These are phyloP conservation scores for Cladorrhinum samala DNA, from an alignment of 495 filamentous ascomycete genomes.

Conservation along the genomic window DNA sequence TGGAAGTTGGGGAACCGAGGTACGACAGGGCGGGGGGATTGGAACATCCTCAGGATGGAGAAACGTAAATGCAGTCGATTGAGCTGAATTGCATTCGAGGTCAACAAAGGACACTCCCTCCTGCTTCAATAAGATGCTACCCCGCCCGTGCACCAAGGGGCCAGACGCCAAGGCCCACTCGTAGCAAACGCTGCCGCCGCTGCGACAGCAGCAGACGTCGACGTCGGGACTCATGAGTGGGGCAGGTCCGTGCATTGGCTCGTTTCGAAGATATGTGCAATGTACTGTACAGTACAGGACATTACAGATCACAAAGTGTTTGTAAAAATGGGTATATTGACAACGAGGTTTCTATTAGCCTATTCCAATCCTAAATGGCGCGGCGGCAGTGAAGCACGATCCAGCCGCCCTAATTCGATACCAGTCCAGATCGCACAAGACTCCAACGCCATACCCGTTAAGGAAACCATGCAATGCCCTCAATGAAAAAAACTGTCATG, in stretches of 20 bases:
- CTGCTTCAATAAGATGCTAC: not conserved
- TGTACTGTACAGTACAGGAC: no score
- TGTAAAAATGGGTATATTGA: not conserved
- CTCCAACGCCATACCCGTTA: conserved; percentile 28
- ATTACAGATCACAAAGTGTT: not conserved
- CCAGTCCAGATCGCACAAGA: conserved; percentile 22
- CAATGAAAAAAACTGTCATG: conserved; percentile 6
- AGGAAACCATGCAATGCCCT: conserved; percentile 22
- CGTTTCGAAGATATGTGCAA: no score
- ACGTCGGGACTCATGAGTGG: no score
- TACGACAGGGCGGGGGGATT: no score
- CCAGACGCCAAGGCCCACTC: not conserved
- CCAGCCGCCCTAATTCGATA: conserved; percentile 27
- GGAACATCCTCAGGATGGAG: no score
- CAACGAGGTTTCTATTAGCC: conserved; percentile 3
- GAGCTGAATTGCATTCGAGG: not conserved
- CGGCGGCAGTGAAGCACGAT: conserved; percentile 4
- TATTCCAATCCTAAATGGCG: conserved; percentile 15
- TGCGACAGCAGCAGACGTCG: no score
- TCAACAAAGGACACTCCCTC: no score
- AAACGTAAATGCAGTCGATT: not conserved
- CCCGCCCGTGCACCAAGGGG: no score
- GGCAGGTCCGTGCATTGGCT: not conserved
- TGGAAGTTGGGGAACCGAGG: no score
- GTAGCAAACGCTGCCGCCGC: no score